Evolutionary conservation across 2,329 filamentous ascomycete genomes (phyloP).

Genomic region (Penicillium sp.): DNA sequence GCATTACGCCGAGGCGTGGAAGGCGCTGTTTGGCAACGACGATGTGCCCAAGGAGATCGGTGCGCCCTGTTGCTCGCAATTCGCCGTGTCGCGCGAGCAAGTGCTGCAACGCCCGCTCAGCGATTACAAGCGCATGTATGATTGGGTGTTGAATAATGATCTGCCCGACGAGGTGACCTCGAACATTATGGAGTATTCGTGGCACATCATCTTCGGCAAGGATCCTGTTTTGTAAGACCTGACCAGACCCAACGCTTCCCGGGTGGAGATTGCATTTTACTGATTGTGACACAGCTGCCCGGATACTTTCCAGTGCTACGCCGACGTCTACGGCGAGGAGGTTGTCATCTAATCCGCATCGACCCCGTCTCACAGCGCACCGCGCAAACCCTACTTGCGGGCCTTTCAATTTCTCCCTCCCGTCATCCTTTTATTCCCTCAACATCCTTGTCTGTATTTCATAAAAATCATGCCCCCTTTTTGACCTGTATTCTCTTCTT

Average conservation of each 20-base stretch:
- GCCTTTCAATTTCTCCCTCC: constrained; percentile 1
- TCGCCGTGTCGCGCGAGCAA: constrained; percentile 59
- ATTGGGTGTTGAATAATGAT: constrained; percentile 61
- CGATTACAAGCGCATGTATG: constrained; percentile 59
- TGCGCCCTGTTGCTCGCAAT: constrained; percentile 65
- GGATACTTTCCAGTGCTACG: constrained; percentile 31
- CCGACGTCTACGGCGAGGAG: constrained; percentile 32
- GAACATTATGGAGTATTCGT: constrained; percentile 64
- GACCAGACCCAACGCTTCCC: not conserved
- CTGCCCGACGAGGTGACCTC: constrained; percentile 59
- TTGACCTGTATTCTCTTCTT: constrained; percentile 7
- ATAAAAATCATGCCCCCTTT: constrained; percentile 4
- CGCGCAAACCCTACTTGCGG: not conserved
- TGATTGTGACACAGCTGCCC: constrained; percentile 28
- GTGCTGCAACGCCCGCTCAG: constrained; percentile 52
- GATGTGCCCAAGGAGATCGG: constrained; percentile 54
- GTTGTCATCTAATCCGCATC: constrained; percentile 15
- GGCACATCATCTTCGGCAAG: constrained; percentile 59
- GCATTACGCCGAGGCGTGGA: constrained; percentile 37
- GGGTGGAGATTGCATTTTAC: not conserved
- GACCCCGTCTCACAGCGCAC: not conserved
- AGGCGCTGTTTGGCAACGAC: constrained; percentile 26
- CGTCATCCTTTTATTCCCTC: not conserved
- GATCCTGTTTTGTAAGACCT: constrained; percentile 40
- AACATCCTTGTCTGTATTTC: constrained; percentile 4